phyloP scores from a whole-genome alignment of 2,329 filamentous ascomycete genomes.

The Aspergillus fructus region DNA sequence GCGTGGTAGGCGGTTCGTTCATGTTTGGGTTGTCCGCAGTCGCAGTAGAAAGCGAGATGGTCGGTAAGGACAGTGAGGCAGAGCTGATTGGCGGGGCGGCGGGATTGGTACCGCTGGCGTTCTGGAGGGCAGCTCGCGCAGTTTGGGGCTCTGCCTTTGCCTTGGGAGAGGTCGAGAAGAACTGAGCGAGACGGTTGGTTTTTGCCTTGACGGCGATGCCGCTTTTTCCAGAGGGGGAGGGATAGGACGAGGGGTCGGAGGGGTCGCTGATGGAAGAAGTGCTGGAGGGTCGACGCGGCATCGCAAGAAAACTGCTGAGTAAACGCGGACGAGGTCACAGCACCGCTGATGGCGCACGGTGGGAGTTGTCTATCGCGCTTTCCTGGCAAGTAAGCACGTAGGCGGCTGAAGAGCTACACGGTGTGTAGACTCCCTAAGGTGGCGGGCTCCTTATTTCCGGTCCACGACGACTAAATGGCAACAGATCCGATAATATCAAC shows the following conservation, averaged over 20 bases:
- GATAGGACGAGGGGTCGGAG: slow-evolving; percentile 50
- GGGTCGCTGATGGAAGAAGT: slow-evolving; percentile 56
- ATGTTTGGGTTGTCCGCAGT: slow-evolving; percentile 72
- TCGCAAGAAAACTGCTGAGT: slow-evolving; percentile 43
- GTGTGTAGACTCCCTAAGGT: not conserved
- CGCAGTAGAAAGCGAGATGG: slow-evolving; percentile 86
- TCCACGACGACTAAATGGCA: not conserved
- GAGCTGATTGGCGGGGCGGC: slow-evolving; percentile 63
- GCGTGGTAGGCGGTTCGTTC: slow-evolving; percentile 72
- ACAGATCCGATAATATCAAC: slow-evolving; percentile 2
- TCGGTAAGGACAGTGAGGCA: slow-evolving; percentile 76
- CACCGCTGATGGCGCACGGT: slow-evolving; percentile 11
- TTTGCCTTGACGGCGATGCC: slow-evolving; percentile 55
- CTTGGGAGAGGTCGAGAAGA: slow-evolving; percentile 81
- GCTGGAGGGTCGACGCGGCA: slow-evolving; percentile 64
- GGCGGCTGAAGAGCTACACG: not conserved
- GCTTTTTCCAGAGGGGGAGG: slow-evolving; percentile 56
- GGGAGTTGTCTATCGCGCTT: slow-evolving; percentile 12
- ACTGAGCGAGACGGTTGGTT: slow-evolving; percentile 73
- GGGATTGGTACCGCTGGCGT: slow-evolving; percentile 59
- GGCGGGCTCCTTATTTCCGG: not conserved
- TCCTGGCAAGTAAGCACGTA: slow-evolving; percentile 16
- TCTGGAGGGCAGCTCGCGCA: slow-evolving; percentile 62
- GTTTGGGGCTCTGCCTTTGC: slow-evolving; percentile 59
- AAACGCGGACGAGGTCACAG: slow-evolving; percentile 14